Base-by-base conservation (phyloP, 2,329 filamentous ascomycete species). In the Ilyonectria robusta region DNA sequence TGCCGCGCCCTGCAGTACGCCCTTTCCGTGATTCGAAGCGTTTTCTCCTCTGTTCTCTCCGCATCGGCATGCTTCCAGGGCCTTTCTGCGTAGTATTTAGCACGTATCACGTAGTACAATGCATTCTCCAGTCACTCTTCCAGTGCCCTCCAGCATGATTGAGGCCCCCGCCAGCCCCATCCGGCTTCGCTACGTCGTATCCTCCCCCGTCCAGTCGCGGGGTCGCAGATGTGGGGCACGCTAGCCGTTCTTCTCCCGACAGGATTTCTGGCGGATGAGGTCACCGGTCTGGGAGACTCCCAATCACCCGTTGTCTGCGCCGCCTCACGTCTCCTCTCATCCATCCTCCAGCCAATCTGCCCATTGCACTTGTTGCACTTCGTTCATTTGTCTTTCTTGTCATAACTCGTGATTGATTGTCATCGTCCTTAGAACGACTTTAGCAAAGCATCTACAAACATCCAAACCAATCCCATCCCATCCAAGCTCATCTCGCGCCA, bases 401-500 rank as follows among this genome's bases (percentile, higher is more conserved):
- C 64, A 47, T 66, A 54, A 66, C 17, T 66, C 64, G 64, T 66
- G 19, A 66, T 58, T 66, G 47, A 53, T 53, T 40, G 47, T 54
- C 57, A 53, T 62, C 54, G 57, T 55, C 54, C 58, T 58, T 58
- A 23, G 10, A 11, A 63, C 55, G 31, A 19, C 46, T 58, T 50
- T 63, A 31, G 51, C 56, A 58, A 53, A 54, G 31, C 53, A 63
- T 66, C 64, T 66, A 67, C 40, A 62, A 23, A 46, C 17, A 40
- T 54, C 56, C 60, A 57, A 50, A 23, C 54, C 54, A 58, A 17
- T 47, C 29, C 46, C 54, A 53, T 62, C 31, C 62, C 47, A 37
- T 33, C 31, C 50, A 33, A 53, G 10, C 10, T 62, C 42, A 35
- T 66, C 48, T 54, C 53, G 11, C 47, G 40, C 48, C 55, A 48